phyloP scores from a whole-genome alignment of 306 rosid genomes.

The Boehmeria nivea region DNA sequence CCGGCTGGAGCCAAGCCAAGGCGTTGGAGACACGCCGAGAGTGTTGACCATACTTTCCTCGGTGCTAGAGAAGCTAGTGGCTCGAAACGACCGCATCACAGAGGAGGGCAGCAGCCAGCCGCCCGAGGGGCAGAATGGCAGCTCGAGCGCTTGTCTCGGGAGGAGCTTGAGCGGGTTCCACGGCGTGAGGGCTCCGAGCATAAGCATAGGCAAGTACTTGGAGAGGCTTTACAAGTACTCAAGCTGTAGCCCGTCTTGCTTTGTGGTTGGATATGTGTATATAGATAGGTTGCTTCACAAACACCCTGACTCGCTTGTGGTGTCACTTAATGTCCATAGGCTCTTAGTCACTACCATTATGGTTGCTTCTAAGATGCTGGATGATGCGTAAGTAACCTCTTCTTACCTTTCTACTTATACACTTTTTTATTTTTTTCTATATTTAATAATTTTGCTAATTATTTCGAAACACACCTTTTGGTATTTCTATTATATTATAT shows the following conservation, averaged over 20 bases:
- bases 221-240: slow-evolving; percentile 91
- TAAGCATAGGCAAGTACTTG: slow-evolving; percentile 81
- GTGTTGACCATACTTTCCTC: slow-evolving; percentile 61
- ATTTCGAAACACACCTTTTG: no score
- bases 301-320: slow-evolving; percentile 74
- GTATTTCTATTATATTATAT: no score
- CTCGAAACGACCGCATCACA: slow-evolving; percentile 51
- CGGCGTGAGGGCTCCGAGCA: slow-evolving; percentile 76
- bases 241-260: slow-evolving; percentile 86
- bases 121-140: slow-evolving; percentile 29
- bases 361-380: slow-evolving; percentile 95
- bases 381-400: slow-evolving; percentile 73
- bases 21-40: slow-evolving; percentile 52
- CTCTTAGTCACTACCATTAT: slow-evolving; percentile 65
- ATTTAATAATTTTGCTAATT: no score
- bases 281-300: slow-evolving; percentile 72
- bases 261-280: slow-evolving; percentile 82
- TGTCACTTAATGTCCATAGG: slow-evolving; percentile 79
- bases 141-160: no score
- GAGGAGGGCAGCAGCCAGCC: slow-evolving; percentile 44
- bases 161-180: slow-evolving; percentile 61
- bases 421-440: no score
- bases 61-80: slow-evolving; percentile 58
- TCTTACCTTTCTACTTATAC: no score
- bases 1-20: slow-evolving; percentile 43